phyloP scores from a whole-genome alignment of 2,329 filamentous ascomycete genomes.

The Diaporthe ampelina region DNA sequence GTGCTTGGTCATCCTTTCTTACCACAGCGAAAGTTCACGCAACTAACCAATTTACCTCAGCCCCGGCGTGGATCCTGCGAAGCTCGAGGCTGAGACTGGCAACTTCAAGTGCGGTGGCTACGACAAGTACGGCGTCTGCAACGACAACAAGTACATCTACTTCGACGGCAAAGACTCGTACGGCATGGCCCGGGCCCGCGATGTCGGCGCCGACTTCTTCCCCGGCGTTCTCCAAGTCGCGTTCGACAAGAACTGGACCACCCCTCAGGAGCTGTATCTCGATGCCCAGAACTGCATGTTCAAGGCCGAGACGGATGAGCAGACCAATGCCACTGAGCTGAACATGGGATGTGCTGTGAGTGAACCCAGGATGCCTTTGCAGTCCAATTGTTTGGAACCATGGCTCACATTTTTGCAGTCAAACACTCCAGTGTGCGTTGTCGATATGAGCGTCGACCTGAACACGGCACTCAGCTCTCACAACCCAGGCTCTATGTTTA shows the following conservation, averaged over 20 bases:
- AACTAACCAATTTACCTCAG: background rate
- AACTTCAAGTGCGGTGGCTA: conserved; percentile 24
- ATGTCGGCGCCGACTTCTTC: conserved; percentile 24
- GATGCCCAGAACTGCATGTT: conserved; percentile 4
- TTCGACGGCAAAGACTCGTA: conserved; percentile 16
- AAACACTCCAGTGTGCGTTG: background rate
- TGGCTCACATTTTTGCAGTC: background rate
- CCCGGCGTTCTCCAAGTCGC: conserved; percentile 4
- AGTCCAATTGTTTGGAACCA: too few relatives aligned
- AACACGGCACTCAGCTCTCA: background rate
- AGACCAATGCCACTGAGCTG: conserved; percentile 5
- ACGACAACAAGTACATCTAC: conserved; percentile 15
- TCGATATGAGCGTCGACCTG: conserved; percentile 20
- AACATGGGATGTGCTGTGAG: conserved; percentile 14
- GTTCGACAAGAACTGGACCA: conserved; percentile 13
- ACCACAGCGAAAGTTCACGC: too few relatives aligned
- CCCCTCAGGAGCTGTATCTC: background rate
- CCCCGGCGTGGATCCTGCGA: background rate
- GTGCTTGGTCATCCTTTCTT: too few relatives aligned
- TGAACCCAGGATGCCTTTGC: background rate
- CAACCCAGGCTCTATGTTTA: conserved; percentile 16
- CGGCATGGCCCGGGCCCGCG: conserved; percentile 15
- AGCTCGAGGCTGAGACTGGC: conserved; percentile 1
- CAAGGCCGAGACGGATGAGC: background rate
- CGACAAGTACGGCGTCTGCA: background rate